phyloP scores from a whole-genome alignment of 768 basidiomycete genomes.

The Nidularia pulvinata region DNA sequence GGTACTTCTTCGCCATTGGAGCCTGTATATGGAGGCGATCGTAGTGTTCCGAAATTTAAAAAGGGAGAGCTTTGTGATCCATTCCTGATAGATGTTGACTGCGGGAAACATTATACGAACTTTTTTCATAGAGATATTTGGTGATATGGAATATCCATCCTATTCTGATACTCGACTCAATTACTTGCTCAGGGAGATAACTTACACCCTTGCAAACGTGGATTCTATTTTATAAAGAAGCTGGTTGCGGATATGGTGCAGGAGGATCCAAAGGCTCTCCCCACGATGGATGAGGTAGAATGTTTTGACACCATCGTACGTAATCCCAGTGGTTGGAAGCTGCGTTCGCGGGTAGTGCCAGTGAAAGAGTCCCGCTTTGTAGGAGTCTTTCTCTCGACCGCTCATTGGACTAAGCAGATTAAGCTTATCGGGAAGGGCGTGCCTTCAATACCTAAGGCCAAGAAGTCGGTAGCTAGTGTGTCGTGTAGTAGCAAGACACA shows the following conservation, averaged over 20 bases:
- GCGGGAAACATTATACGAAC: conserved; percentile 23
- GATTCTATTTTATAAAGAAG: background rate
- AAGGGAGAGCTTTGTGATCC: conserved; percentile 11
- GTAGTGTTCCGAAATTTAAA: conserved; percentile 26
- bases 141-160: conserved; percentile 7
- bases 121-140: conserved; percentile 12
- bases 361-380: background rate
- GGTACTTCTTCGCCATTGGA: background rate
- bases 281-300: conserved; percentile 17
- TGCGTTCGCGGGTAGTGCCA: conserved; percentile 15
- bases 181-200: background rate
- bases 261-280: conserved; percentile 17
- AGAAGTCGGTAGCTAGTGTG: too few species aligned
- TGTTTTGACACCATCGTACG: background rate
- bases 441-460: background rate
- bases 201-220: background rate
- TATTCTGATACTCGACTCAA: background rate
- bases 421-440: background rate
- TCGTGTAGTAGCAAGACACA: too few species aligned
- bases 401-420: background rate
- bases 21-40: conserved; percentile 16
- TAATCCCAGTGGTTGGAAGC: conserved; percentile 5
- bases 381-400: background rate
- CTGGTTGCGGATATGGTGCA: conserved; percentile 21
- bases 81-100: conserved; percentile 28